Evolutionary conservation across 805 yeast genomes (phyloP), one percentile per base, ranked within the genome.

Genomic region (Scheffersomyces lignosus): DNA sequence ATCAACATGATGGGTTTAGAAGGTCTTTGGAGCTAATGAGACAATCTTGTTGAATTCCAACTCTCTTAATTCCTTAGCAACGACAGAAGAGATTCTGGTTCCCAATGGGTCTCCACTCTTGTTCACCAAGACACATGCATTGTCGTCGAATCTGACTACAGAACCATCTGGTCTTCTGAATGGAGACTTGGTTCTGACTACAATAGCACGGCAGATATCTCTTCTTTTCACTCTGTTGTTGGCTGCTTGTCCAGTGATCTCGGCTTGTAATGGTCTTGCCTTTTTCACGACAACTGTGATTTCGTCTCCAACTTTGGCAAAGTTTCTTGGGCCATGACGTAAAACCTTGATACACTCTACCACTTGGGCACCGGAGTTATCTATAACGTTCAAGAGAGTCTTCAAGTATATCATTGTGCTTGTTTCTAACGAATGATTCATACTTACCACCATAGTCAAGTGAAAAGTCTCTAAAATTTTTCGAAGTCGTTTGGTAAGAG

Each of bases 341-440:
- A 93, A 72, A 12, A 93, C 96, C 64, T 91, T 91, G 71, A 93
- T 89, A 62, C 98, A 93, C 64, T 93, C 98, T 12, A 85, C 98
- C 43, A 89, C 65, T 60, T 85, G 87, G 3, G 97, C 99, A 18
- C 98, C 96, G 15, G 96, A 84, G 73, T 91, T 91, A 66, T 91
- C 99, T 44, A 91, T 87, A 47, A 90, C 96, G 60, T 85, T 90
- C 37, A 89, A 67, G 62, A 93, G 71, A 12, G 96, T 73, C 70
- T 91, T 91, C 54, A 91, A 77, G 66, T 87, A 88, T 36, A 91
- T 80, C 99, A 91, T 91, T 45, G 35, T 36, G 44, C 27, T 15
- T 16, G 28, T 18, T 13, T 20, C 27, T 35, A n/a, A n/a, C n/a
- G n/a, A n/a, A n/a, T n/a, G n/a, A n/a, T n/a, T n/a, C n/a, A n/a